Base-by-base conservation (phyloP, 805 yeast genomes). In the Myxozyma neotropica region DNA sequence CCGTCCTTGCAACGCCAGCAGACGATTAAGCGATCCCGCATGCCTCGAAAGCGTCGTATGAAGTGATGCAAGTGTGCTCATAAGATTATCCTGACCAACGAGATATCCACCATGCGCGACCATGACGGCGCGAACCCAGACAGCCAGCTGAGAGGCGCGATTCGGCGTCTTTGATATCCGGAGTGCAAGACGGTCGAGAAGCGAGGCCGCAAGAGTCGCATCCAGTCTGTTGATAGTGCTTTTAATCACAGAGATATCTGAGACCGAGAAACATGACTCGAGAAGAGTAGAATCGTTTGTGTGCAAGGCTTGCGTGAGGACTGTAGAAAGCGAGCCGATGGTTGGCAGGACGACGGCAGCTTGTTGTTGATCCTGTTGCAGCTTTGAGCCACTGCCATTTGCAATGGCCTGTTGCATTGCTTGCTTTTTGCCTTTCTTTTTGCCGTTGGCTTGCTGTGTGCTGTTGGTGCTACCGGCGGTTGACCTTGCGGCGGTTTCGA, bases 261-360 rank as follows among this genome's bases (percentile, higher is more conserved):
- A 72, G 59, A 78, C 77, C 10, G 61, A 44, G 64, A 94, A 78
- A 12, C 96, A 96, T 2, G 89, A 83, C 72, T 94, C 98, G 63
- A 94, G 78, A 57, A 94, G 77, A 8, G 94, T 77, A 68, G 86
- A 91, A 72, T 94, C 99, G 69, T 88, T 89, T 21, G 95, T 85
- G 68, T 83, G 85, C 63, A 94, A 79, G 0, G 99, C 93, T 75
- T 94, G 99, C 13, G 92, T 79, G 46, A 94, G 78, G n/a, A 94
- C 83, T 0, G 88, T 85, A 1, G 96, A 83, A 61, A 92, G 81
- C 1, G 96, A 84, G 53, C 94, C 96, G 4, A 88, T 83, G 7
- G 84, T 81, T 21, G 84, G 60, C 19, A 29, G 19, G 13, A 31
- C 54, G 4, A 52, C 26, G 8, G 19, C 51, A 2, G 39, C 5